Conservation (phyloP, 1,284 basidiomycete species). For the Schizophyllum amplum region DNA sequence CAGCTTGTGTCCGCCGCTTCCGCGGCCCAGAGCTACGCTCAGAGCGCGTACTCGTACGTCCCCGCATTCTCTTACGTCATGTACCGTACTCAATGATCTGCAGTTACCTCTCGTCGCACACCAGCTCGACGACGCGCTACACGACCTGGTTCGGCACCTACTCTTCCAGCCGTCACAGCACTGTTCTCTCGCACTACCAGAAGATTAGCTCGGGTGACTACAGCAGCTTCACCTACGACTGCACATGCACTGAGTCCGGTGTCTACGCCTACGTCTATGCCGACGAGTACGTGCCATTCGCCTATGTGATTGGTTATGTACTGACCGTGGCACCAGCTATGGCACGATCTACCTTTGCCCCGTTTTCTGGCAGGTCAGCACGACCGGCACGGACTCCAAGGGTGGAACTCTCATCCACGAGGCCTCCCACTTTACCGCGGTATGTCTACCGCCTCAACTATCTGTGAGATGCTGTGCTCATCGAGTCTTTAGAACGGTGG, state of each 20-base stretch:
- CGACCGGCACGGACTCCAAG: constrained; percentile 40
- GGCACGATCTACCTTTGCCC: neutral
- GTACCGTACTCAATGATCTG: no score
- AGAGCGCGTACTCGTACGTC: constrained; percentile 24
- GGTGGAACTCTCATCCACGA: constrained; percentile 37
- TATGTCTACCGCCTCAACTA: neutral
- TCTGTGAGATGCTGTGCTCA: neutral
- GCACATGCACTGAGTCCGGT: constrained; percentile 8
- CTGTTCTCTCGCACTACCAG: constrained; percentile 31
- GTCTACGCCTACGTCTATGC: constrained; percentile 40
- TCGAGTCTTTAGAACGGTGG: neutral
- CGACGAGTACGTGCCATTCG: no score
- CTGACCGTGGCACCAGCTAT: no score
- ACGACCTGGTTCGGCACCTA: constrained; percentile 44
- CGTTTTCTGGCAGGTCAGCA: constrained; percentile 15
- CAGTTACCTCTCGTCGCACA: constrained; percentile 22
- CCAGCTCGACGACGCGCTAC: constrained; percentile 30
- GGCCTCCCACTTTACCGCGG: constrained; percentile 35
- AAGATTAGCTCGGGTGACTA: constrained; percentile 26
- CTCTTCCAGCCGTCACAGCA: constrained; percentile 28
- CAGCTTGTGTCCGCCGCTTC: constrained; percentile 18
- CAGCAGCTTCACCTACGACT: constrained; percentile 10
- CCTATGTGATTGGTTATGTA: no score
- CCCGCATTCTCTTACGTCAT: no score
- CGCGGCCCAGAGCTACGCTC: constrained; percentile 32